Conservation (phyloP, 2,329 filamentous ascomycete genomes). For the Claviceps quebecensis region DNA sequence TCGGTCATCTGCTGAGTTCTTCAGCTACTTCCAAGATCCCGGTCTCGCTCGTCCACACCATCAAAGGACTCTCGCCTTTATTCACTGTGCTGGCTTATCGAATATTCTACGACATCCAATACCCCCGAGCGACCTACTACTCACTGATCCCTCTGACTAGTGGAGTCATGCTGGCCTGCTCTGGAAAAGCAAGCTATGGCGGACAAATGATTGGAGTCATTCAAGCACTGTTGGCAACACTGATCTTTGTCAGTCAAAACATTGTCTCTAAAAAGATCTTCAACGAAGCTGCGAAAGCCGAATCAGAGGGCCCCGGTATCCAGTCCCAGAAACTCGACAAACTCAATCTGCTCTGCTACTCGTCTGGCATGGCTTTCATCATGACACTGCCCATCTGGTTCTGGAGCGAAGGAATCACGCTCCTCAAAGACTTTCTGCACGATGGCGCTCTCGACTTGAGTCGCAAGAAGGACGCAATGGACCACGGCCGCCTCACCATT, state of each 20-base stretch:
- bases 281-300: conserved; percentile 79
- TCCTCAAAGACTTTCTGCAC: conserved; percentile 64
- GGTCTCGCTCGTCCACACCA: conserved; percentile 93
- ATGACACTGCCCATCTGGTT: conserved; percentile 87
- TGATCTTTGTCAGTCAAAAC: conserved; percentile 95
- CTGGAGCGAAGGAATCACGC: conserved; percentile 68
- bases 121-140: conserved; percentile 74
- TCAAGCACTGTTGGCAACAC: conserved; percentile 75
- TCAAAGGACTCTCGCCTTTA: conserved; percentile 90
- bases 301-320: conserved; percentile 52
- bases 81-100: conserved; percentile 93
- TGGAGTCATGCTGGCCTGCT: conserved; percentile 94
- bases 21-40: conserved; percentile 90
- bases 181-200: conserved; percentile 60
- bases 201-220: conserved; percentile 83
- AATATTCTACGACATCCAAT: conserved; percentile 74
- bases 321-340: conserved; percentile 80
- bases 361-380: conserved; percentile 82
- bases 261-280: conserved; percentile 98
- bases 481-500: conserved; percentile 58
- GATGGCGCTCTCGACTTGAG: conserved; percentile 61
- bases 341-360: conserved; percentile 91
- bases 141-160: conserved; percentile 82
- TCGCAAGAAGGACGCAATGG: conserved; percentile 50
- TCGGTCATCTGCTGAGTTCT: conserved; percentile 84